Evolutionary conservation across 2,329 filamentous ascomycete species (phyloP), one percentile per base, ranked within the genome.

Genomic region (Trichoderma pleuroti): DNA sequence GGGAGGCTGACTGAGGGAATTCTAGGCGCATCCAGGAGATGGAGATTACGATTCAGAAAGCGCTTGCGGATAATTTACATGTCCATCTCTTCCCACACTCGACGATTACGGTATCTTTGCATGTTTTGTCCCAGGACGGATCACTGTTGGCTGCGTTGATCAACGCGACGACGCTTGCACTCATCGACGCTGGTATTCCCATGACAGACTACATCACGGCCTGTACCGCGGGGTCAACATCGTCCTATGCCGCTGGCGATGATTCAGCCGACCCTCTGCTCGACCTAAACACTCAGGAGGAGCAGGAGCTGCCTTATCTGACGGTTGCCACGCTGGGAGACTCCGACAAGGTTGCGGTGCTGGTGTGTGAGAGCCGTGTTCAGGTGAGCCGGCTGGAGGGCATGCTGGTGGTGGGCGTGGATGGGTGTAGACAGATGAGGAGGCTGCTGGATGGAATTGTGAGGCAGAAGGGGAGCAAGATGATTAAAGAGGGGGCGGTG

Each of bases 131-230:
- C 0, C 91, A 97, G 75, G 96, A 99, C 80, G 96, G 96, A 32
- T 94, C 92, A 0, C 86, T 98, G 3, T 90, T 99, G 24, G 94
- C 95, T 0, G 92, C 94, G 0, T 93, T 95, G 59, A 85, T 98
- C 75, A 99, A 99, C 77, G 96, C 96, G 5, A 89, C 92, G 0
- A 97, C 95, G 0, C 88, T 99, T 14, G 96, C 96, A 0, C 88
- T 98, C 26, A 91, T 98, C 73, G 96, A 99, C 79, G 96, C 96
- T 0, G 96, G 96, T 66, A 91, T 99, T 24, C 96, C 96, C 28
- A 98, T 98, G 94, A 90, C 90, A 3, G 93, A 97, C 78, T 97
- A 98, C 78, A 88, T 98, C 3, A 90, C 91, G 26, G 93, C 94
- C 7, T 97, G 93, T 81, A 97, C 94, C 0, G 92, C 93, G 0